Conservation (phyloP, 2,329 filamentous ascomycete species). For the Dactylellina leptospora region DNA sequence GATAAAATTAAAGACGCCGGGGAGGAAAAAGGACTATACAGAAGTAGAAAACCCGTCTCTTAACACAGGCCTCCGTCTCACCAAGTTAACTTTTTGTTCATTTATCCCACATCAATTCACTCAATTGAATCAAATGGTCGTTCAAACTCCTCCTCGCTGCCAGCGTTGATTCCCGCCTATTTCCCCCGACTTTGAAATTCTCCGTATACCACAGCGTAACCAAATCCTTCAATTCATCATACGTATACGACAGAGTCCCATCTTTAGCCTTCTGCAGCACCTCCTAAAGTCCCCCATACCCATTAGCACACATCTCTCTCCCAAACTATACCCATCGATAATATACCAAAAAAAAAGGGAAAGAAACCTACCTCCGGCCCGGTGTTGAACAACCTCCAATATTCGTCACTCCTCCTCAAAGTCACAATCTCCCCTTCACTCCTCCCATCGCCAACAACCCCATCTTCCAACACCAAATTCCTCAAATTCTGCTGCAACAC, state of each 20-base stretch:
- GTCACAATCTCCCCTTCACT: slow-evolving; percentile 33
- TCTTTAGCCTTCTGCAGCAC: slow-evolving; percentile 56
- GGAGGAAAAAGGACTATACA: not conserved
- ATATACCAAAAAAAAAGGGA: no score
- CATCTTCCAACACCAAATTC: slow-evolving; percentile 77
- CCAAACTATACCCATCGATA: no score
- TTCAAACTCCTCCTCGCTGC: slow-evolving; percentile 75
- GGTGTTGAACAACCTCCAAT: slow-evolving; percentile 39
- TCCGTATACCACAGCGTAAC: slow-evolving; percentile 75
- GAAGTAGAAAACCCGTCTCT: not conserved
- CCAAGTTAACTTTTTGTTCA: no score
- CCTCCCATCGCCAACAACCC: slow-evolving; percentile 57
- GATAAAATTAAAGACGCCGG: not conserved
- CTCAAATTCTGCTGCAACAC: slow-evolving; percentile 97
- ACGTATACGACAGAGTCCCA: slow-evolving; percentile 64
- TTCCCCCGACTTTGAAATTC: slow-evolving; percentile 64
- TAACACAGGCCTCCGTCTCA: not conserved
- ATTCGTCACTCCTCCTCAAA: slow-evolving; percentile 38
- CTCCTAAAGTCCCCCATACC: slow-evolving; percentile 26
- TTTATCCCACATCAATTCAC: slow-evolving; percentile 76
- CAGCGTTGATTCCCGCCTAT: slow-evolving; percentile 73
- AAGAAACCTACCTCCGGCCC: slow-evolving; percentile 36
- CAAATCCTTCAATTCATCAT: slow-evolving; percentile 73
- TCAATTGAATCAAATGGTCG: slow-evolving; percentile 74
- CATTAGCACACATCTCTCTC: not conserved